Evolutionary conservation across 192 early-diverging fungal genomes (phyloP).

Genomic region (Coemansia sp.): DNA sequence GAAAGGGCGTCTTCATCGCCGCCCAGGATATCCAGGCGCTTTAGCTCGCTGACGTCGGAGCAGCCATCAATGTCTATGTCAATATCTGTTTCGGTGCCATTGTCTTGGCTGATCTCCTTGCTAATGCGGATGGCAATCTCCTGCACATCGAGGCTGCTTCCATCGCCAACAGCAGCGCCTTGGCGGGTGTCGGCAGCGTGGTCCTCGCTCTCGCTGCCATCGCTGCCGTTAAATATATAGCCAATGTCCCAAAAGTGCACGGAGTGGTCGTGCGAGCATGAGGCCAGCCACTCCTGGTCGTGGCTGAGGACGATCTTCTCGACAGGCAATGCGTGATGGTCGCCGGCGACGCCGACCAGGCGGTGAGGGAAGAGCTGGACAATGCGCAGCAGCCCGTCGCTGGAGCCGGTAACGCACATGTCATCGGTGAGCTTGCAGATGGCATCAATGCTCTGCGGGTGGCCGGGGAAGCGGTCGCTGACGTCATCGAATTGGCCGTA

Average conservation of each 20-base stretch:
- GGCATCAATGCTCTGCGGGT: slow-evolving; percentile 88
- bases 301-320: slow-evolving; percentile 76
- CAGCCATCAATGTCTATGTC: slow-evolving; percentile 39
- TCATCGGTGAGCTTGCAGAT: slow-evolving; percentile 84
- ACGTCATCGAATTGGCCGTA: slow-evolving; percentile 93
- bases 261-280: slow-evolving; percentile 82
- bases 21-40: background rate
- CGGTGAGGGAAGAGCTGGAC: slow-evolving; percentile 91
- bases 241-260: slow-evolving; percentile 89
- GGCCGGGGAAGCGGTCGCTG: slow-evolving; percentile 92
- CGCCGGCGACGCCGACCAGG: slow-evolving; percentile 86
- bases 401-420: slow-evolving; percentile 84
- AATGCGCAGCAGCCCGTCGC: slow-evolving; percentile 87
- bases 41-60: slow-evolving; percentile 43
- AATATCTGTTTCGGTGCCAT: slow-evolving; percentile 3
- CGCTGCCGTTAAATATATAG: slow-evolving; percentile 62
- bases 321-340: slow-evolving; percentile 88
- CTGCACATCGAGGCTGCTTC: slow-evolving; percentile 34
- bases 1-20: background rate
- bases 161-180: background rate
- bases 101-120: slow-evolving; percentile 28
- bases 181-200: background rate
- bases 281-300: slow-evolving; percentile 77
- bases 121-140: slow-evolving; percentile 48
- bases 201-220: slow-evolving; percentile 17